Conservation (phyloP, 208 protist species). For the Leishmania martiniquensis region DNA sequence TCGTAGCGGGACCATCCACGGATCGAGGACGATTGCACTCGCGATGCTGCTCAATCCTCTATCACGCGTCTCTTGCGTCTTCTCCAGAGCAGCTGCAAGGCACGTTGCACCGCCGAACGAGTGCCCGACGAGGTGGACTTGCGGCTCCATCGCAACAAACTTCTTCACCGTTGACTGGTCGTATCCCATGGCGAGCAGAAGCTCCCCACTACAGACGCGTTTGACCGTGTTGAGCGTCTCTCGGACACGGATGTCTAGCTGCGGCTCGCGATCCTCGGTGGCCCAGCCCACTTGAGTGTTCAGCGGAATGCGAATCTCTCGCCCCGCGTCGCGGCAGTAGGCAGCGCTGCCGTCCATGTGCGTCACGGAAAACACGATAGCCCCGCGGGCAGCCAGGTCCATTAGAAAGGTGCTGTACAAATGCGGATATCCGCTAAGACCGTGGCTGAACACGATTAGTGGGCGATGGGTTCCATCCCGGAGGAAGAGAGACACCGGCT, state of each 20-base stretch:
- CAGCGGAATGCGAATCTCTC: conserved; percentile 27
- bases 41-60: conserved; percentile 15
- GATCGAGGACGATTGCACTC: conserved; percentile 59
- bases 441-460: conserved; percentile 84
- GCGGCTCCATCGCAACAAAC: conserved; percentile 26
- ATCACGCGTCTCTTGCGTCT: conserved; percentile 20
- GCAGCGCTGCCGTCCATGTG: conserved; percentile 85
- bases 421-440: conserved; percentile 59
- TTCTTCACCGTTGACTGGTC: conserved; percentile 26
- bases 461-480: conserved; percentile 40
- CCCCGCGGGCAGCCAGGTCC: conserved; percentile 74
- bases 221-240: conserved; percentile 50
- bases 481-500: conserved; percentile 40
- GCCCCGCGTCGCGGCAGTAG: conserved; percentile 63
- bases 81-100: conserved; percentile 49
- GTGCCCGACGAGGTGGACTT: conserved; percentile 68
- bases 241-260: conserved; percentile 55
- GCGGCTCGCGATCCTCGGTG: conserved; percentile 45
- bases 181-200: conserved; percentile 46
- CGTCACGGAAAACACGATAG: conserved; percentile 63
- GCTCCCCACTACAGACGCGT: conserved; percentile 34
- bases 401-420: conserved; percentile 75
- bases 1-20: conserved; percentile 68
- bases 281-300: conserved; percentile 45
- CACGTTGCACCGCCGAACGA: conserved; percentile 85